Evolutionary conservation across 2,329 filamentous ascomycete genomes (phyloP), one percentile per base, ranked within the genome.

Genomic region (Fusarium sp.): DNA sequence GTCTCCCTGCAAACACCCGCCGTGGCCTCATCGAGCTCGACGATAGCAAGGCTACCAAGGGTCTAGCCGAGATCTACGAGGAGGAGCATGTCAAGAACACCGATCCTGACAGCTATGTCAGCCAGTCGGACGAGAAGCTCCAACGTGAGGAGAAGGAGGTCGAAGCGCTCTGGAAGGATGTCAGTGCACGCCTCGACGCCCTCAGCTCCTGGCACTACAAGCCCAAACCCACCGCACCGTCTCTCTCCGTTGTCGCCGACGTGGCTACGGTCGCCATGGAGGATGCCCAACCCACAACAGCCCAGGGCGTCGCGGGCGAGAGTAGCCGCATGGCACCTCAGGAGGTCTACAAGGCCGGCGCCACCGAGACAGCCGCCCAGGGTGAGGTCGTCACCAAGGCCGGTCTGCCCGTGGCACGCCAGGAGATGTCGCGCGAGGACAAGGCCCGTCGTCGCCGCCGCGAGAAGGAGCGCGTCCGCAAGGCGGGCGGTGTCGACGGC

Each of bases 121-220:
- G 94, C 82, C 90, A 92, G 76, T 90, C 93, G 37, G 93, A 97
- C 78, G 94, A 96, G 83, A 96, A 95, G 83, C 85, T 94, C 27
- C 90, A 90, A 75, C 93, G 92, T 71, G 94, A 97, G 79, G 94
- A 98, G 83, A 89, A 90, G 67, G 95, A 98, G 80, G 93, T 98
- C 63, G 91, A 93, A 78, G 87, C 87, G 34, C 86, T 98, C 78
- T 99, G 96, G 95, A 93, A 91, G 76, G 92, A 93, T 38, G 88
- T 98, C 62, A 92, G 89, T 79, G 89, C 89, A 54, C 93, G 94
- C 72, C 91, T 99, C 64, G 96, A 99, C 83, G 91, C 94, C 29
- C 90, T 99, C 72, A 95, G 92, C 83, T 97, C 93, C 81, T 97
- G 94, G 92, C 93, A 98, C 84, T 98, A 98, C 89, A 95, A 94